phyloP scores from a whole-genome alignment of 129 eudicot species.

The Deinandra increscens region DNA sequence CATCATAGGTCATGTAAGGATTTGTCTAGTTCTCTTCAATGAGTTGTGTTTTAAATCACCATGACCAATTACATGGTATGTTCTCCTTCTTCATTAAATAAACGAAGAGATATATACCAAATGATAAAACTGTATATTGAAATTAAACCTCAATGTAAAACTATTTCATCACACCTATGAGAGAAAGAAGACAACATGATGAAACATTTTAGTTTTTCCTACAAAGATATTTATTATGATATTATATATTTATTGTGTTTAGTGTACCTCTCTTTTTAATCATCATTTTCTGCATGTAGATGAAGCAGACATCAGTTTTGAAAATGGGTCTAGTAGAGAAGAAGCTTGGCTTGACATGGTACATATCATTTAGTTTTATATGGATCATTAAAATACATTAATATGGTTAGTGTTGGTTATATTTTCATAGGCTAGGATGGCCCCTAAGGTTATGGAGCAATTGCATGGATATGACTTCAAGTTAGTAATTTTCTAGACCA shows the following conservation, averaged over 20 bases:
- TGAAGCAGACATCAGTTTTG: too few relatives aligned
- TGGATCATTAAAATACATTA: too few relatives aligned
- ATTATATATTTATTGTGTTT: neutral
- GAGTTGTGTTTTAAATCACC: constrained; percentile 20
- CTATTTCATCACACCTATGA: neutral
- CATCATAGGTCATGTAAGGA: constrained; percentile 22
- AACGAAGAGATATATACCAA: neutral
- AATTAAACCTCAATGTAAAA: neutral
- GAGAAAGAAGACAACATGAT: neutral
- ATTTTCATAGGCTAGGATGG: too few relatives aligned
- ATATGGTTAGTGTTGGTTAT: too few relatives aligned
- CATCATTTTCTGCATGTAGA: too few relatives aligned
- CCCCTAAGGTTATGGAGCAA: too few relatives aligned
- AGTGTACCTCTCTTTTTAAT: too few relatives aligned
- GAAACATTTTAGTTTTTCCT: neutral
- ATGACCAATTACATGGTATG: constrained; percentile 38
- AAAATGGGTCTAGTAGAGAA: too few relatives aligned
- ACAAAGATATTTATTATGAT: neutral
- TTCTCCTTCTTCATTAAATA: constrained; percentile 3
- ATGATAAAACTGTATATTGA: neutral
- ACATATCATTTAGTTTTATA: too few relatives aligned
- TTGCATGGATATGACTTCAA: too few relatives aligned
- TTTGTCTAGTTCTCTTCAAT: constrained; percentile 22
- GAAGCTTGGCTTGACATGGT: too few relatives aligned
- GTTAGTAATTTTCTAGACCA: too few relatives aligned